phyloP scores from a whole-genome alignment of 2,329 filamentous ascomycete species.

The Cladosporium phlei region DNA sequence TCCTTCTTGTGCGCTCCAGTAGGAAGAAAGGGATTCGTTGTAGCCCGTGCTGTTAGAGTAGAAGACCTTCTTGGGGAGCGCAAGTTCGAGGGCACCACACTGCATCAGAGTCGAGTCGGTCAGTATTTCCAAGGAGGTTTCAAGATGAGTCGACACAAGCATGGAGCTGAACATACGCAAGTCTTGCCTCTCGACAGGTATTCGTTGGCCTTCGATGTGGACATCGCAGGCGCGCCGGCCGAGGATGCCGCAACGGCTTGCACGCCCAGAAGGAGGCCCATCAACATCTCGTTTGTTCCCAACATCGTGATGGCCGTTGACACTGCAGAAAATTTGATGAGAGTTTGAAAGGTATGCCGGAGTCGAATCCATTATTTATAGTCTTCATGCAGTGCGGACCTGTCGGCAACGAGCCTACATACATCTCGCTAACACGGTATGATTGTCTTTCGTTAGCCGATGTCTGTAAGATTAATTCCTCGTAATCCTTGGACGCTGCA shows the following conservation, averaged over 20 bases:
- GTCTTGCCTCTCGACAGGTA: not conserved
- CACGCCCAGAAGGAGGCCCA: not conserved
- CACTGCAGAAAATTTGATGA: too few relatives aligned
- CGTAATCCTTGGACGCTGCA: too few relatives aligned
- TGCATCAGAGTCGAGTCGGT: not conserved
- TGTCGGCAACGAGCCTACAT: too few relatives aligned
- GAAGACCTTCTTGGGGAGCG: conserved; percentile 10
- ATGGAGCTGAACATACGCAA: not conserved
- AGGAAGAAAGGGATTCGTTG: conserved; percentile 19
- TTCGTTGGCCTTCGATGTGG: not conserved
- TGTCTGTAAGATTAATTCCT: too few relatives aligned
- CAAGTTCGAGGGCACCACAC: conserved; percentile 15
- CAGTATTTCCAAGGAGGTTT: not conserved
- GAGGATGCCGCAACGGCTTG: not conserved
- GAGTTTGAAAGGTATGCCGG: too few relatives aligned
- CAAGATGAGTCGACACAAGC: not conserved
- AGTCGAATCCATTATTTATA: too few relatives aligned
- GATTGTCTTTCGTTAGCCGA: too few relatives aligned
- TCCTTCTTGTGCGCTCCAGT: conserved; percentile 22
- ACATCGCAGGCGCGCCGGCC: not conserved
- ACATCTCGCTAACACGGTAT: too few relatives aligned
- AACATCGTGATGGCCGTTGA: not conserved
- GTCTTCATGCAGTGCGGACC: too few relatives aligned
- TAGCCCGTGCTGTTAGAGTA: conserved; percentile 16
- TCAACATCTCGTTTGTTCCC: not conserved